A percentile compares a stretch with the other conserved stretches of the same genome.
Evolutionary conservation across 306 rosid species (phyloP).

Genomic region (Cotoneaster glaucophyllus): DNA sequence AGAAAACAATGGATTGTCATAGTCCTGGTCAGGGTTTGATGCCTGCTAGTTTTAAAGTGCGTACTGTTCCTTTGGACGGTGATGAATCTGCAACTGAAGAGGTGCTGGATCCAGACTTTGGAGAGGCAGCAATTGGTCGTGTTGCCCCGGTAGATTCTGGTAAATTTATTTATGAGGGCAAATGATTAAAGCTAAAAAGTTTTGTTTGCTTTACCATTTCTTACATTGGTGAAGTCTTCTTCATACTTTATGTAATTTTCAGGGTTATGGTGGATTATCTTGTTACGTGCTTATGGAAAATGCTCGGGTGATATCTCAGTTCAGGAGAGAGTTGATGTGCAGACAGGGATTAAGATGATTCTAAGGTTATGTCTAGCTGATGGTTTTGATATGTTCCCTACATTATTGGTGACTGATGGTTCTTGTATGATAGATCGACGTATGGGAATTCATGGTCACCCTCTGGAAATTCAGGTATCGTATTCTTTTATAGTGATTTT

Average conservation of each 20-base stretch:
- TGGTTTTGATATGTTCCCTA: slow-evolving; percentile 94
- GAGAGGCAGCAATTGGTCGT: slow-evolving; percentile 95
- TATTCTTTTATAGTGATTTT: background rate
- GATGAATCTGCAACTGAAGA: slow-evolving; percentile 80
- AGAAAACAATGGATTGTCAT: slow-evolving; percentile 88
- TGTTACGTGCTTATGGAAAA: slow-evolving; percentile 80
- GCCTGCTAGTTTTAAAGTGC: slow-evolving; percentile 93
- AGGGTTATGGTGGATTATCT: slow-evolving; percentile 95
- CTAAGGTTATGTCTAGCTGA: slow-evolving; percentile 75
- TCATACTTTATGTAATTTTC: slow-evolving; percentile 11
- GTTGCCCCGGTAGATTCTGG: slow-evolving; percentile 94
- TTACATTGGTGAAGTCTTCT: slow-evolving; percentile 9
- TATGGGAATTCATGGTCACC: slow-evolving; percentile 95
- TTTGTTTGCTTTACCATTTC: background rate
- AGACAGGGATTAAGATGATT: slow-evolving; percentile 88
- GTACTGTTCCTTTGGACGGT: slow-evolving; percentile 75
- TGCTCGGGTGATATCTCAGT: slow-evolving; percentile 72
- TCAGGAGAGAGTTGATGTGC: slow-evolving; percentile 91
- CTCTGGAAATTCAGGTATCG: slow-evolving; percentile 74
- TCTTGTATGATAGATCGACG: slow-evolving; percentile 95
- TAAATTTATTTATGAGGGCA: slow-evolving; percentile 21
- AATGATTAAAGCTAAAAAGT: background rate
- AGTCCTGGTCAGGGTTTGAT: slow-evolving; percentile 93
- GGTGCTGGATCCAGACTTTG: slow-evolving; percentile 88
- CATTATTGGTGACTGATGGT: slow-evolving; percentile 76